A percentile compares a stretch with the other conserved stretches of the same genome.
These are phyloP conservation scores for Capsicum pubescens DNA, from an alignment of 257 asterid genomes.

Conservation along the genomic window DNA sequence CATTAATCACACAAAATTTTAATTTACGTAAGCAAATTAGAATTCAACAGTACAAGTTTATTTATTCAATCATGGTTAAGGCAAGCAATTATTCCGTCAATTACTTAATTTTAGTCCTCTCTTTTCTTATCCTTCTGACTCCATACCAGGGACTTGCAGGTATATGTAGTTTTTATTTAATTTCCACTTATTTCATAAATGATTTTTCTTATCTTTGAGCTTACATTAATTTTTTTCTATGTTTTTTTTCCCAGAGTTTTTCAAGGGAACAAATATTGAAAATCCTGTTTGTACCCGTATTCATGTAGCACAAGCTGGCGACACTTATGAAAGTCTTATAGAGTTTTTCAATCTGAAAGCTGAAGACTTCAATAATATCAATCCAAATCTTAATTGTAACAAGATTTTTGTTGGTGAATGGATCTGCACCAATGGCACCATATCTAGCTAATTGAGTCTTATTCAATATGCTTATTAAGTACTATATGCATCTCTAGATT, in stretches of 20 bases:
- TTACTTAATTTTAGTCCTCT: not conserved
- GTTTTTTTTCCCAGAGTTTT: not conserved
- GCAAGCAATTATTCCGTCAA: not conserved
- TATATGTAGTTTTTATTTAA: not conserved
- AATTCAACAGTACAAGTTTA: not conserved
- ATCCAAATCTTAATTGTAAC: constrained; percentile 10
- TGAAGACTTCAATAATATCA: not conserved
- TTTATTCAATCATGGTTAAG: constrained; percentile 1
- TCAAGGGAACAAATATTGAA: constrained; percentile 13
- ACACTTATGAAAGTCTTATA: constrained; percentile 8
- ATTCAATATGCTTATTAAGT: not conserved
- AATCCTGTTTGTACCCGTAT: not conserved
- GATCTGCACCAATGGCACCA: not conserved
- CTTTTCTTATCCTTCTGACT: constrained; percentile 17
- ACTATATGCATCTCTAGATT: not conserved
- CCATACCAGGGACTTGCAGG: constrained; percentile 24
- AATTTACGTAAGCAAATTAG: not conserved
- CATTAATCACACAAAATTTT: not conserved
- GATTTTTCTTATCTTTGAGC: not conserved
- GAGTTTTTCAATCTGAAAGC: not conserved
- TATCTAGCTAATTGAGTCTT: not conserved
- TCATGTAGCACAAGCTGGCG: constrained; percentile 13
- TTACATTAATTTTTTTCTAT: not conserved
- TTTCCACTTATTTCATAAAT: not conserved
- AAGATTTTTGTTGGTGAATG: not conserved